Evolutionary conservation across 768 basidiomycete genomes (phyloP).

Genomic region (Russula foetens): DNA sequence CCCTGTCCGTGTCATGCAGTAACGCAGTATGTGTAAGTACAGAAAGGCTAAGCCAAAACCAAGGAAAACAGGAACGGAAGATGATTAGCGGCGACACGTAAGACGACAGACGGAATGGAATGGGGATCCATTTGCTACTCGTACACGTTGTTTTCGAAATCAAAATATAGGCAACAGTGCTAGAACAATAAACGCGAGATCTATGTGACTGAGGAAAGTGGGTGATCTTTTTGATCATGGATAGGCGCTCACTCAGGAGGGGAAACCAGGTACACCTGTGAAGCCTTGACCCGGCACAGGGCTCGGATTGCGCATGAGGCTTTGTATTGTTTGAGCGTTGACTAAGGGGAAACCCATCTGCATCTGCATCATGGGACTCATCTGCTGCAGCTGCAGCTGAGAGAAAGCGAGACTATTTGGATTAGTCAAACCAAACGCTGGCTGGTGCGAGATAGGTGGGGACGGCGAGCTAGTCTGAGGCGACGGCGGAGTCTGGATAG

Average conservation of each 20-base stretch:
- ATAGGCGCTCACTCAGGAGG: conserved; percentile 14
- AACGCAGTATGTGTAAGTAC: conserved; percentile 25
- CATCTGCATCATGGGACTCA: conserved; percentile 60
- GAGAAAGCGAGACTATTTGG: conserved; percentile 48
- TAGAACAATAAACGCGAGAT: background rate
- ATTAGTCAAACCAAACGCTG: conserved; percentile 41
- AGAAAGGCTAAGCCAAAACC: conserved; percentile 13
- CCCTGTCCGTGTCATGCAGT: conserved; percentile 33
- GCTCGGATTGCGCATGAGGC: conserved; percentile 77
- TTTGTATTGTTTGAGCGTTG: conserved; percentile 73
- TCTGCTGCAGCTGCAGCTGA: conserved; percentile 41
- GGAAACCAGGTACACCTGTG: conserved; percentile 21
- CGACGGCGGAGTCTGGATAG: conserved; percentile 27
- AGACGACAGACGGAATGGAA: background rate
- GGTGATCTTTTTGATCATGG: background rate
- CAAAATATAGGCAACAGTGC: background rate
- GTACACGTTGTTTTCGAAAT: conserved; percentile 5
- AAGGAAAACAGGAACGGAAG: background rate
- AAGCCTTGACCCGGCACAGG: conserved; percentile 42
- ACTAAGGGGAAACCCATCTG: conserved; percentile 44
- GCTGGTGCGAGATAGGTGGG: conserved; percentile 36
- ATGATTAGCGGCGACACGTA: conserved; percentile 3
- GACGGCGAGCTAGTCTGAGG: conserved; percentile 27
- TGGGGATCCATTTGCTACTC: background rate
- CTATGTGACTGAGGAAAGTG: conserved; percentile 6